Percentiles rank a stretch among this genome's conserved stretches.
phyloP scores from a whole-genome alignment of 805 yeast genomes.

The Ogataea kodamae region DNA sequence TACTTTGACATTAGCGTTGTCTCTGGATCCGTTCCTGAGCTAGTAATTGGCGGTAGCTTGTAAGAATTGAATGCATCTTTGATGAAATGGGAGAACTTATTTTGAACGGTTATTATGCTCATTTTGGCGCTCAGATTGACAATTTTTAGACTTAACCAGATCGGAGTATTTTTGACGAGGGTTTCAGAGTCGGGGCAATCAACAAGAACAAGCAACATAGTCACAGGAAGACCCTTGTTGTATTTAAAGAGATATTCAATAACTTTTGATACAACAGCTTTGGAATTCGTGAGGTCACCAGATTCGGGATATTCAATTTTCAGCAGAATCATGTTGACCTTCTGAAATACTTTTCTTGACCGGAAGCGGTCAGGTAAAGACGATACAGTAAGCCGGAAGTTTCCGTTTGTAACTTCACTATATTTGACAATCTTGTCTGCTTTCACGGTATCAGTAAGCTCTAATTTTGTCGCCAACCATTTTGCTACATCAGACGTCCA shows the following conservation, averaged over 20 bases:
- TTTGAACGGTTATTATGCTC: slow-evolving; percentile 4
- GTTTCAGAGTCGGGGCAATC: slow-evolving; percentile 1
- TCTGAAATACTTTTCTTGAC: slow-evolving; percentile 37
- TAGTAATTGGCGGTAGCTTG: background rate
- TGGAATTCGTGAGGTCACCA: slow-evolving; percentile 14
- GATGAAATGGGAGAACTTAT: slow-evolving; percentile 2
- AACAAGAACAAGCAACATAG: slow-evolving; percentile 14
- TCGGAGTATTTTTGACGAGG: slow-evolving; percentile 2
- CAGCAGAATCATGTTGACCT: slow-evolving; percentile 43
- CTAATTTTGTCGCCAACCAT: slow-evolving; percentile 10
- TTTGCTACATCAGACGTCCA: slow-evolving; percentile 35
- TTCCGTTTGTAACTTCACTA: slow-evolving; percentile 1
- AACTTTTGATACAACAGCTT: slow-evolving; percentile 20
- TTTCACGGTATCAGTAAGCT: slow-evolving; percentile 31
- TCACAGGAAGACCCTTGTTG: slow-evolving; percentile 11
- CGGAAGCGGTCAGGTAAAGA: slow-evolving; percentile 42
- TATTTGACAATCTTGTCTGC: slow-evolving; percentile 17
- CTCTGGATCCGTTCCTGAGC: slow-evolving; percentile 12
- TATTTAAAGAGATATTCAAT: slow-evolving; percentile 20
- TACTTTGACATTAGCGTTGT: slow-evolving; percentile 18
- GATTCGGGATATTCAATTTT: slow-evolving; percentile 46
- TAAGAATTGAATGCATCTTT: slow-evolving; percentile 2
- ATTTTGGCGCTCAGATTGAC: slow-evolving; percentile 3
- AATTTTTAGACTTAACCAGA: slow-evolving; percentile 9
- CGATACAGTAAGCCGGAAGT: slow-evolving; percentile 31